A percentile compares a stretch with the other conserved stretches of the same genome.
Conservation (phyloP, 148 eudicot species). For the Nepenthes gracilis region DNA sequence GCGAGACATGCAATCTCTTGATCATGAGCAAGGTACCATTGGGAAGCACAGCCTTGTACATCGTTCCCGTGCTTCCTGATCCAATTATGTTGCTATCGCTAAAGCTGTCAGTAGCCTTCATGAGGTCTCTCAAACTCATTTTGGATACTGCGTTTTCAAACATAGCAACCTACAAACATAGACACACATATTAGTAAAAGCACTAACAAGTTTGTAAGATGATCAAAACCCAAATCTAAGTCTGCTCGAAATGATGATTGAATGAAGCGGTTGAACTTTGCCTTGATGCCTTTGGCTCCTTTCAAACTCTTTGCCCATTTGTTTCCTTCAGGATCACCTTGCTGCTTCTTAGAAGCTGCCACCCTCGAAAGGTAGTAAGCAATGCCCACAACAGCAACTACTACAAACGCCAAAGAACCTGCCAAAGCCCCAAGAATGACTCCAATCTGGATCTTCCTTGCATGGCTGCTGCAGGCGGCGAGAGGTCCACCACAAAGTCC, state of each 20-base stretch:
- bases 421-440: conserved; percentile 19
- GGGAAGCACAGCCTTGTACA: conserved; percentile 32
- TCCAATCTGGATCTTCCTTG: conserved; percentile 9
- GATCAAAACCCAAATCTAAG: background rate
- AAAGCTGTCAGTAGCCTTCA: conserved; percentile 43
- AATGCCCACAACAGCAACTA: conserved; percentile 13
- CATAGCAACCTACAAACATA: conserved; percentile 29
- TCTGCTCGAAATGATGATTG: background rate
- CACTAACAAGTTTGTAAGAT: background rate
- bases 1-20: conserved; percentile 41
- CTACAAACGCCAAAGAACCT: conserved; percentile 17
- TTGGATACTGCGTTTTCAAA: conserved; percentile 35
- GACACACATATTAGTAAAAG: background rate
- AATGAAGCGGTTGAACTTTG: conserved; percentile 4
- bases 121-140: conserved; percentile 35
- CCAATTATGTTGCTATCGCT: conserved; percentile 32
- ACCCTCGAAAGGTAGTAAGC: conserved; percentile 19
- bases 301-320: conserved; percentile 43
- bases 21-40: conserved; percentile 32
- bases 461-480: background rate
- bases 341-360: conserved; percentile 24
- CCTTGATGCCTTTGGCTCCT: conserved; percentile 36
- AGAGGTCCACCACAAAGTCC: conserved; percentile 30
- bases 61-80: conserved; percentile 27
- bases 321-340: conserved; percentile 39